Evolutionary conservation across 1,284 basidiomycete species (phyloP).

Genomic region (Gomphus bonarii): DNA sequence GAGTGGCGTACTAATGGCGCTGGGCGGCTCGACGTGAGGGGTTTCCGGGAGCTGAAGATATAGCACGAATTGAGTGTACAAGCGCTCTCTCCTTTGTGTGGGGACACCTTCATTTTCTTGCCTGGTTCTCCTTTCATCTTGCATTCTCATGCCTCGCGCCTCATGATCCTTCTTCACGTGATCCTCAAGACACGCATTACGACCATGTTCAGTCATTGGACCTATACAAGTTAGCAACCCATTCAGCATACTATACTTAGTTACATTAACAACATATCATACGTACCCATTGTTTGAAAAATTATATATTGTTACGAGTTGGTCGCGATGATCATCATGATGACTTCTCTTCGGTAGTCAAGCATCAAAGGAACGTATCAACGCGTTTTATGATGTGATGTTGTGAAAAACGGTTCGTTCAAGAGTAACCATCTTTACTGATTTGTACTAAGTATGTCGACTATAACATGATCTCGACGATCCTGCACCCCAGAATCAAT

Average conservation of each 20-base stretch:
- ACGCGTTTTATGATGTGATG: too few relatives aligned
- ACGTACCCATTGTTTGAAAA: not conserved
- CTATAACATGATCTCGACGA: too few relatives aligned
- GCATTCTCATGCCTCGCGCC: not conserved
- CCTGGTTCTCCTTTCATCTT: not conserved
- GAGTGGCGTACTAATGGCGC: conserved; percentile 68
- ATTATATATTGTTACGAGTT: not conserved
- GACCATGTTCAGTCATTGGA: not conserved
- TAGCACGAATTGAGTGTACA: conserved; percentile 19
- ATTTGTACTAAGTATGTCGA: too few relatives aligned
- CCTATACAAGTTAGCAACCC: not conserved
- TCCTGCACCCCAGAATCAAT: too few relatives aligned
- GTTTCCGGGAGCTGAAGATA: conserved; percentile 74
- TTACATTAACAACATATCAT: not conserved
- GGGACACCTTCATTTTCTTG: not conserved
- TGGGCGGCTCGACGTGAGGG: conserved; percentile 66
- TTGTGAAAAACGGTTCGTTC: too few relatives aligned
- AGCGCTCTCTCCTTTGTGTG: not conserved
- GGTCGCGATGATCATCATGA: not conserved
- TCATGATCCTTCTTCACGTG: not conserved
- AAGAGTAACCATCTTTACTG: too few relatives aligned
- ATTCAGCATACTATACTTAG: not conserved
- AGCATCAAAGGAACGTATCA: too few relatives aligned
- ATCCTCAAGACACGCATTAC: not conserved
- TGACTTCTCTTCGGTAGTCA: not conserved